Conservation (phyloP, 345 rosid genomes). For the Rhodomyrtus tomentosa region DNA sequence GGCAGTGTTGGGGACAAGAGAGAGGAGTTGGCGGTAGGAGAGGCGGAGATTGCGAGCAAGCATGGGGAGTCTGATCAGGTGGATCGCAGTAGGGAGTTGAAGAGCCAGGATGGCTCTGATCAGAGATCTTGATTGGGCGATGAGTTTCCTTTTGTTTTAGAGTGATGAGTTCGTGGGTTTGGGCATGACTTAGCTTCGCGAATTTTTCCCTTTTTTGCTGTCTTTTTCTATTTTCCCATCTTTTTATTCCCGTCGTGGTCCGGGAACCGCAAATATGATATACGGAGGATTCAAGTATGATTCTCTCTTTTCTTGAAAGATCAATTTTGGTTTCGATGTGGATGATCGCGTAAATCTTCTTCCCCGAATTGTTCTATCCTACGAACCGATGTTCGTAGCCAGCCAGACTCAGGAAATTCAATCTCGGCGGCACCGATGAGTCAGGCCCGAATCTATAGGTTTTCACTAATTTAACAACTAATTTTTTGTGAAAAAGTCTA, state of each 20-base stretch:
- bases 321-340: neutral
- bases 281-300: neutral
- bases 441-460: neutral
- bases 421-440: neutral
- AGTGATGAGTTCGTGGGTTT: neutral
- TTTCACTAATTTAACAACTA: neutral
- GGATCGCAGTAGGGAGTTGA: neutral
- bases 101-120: neutral
- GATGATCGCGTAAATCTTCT: neutral
- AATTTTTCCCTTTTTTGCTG: neutral
- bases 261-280: neutral
- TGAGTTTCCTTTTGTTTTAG: neutral
- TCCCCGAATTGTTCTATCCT: neutral
- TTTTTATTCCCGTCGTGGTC: neutral
- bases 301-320: neutral
- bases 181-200: neutral
- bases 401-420: neutral
- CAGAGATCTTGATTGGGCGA: neutral
- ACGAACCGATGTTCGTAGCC: neutral
- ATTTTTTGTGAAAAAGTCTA: neutral
- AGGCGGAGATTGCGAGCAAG: neutral
- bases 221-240: neutral
- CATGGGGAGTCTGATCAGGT: constrained; percentile 2
- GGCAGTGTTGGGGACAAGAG: constrained; percentile 3
- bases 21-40: neutral